phyloP scores from a whole-genome alignment of 2,329 filamentous ascomycete species.

The Trichoderma brevicompactum region DNA sequence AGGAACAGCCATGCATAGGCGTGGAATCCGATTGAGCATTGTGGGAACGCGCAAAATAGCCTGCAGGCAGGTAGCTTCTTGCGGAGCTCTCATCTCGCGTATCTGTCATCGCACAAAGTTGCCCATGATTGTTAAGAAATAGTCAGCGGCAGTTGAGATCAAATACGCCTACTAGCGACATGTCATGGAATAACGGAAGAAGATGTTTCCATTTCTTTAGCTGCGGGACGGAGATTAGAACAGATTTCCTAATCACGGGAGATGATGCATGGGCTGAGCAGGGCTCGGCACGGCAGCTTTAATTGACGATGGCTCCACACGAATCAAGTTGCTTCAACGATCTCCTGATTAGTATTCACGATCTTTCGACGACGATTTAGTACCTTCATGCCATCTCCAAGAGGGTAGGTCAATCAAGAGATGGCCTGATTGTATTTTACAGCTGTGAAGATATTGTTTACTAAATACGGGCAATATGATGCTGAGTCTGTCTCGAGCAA shows the following conservation, averaged over 20 bases:
- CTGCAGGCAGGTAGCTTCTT: background rate
- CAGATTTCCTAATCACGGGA: conserved; percentile 1
- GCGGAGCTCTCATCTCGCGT: background rate
- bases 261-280: background rate
- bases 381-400: too few species aligned
- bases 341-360: conserved; percentile 1
- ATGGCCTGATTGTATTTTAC: background rate
- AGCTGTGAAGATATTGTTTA: too few species aligned
- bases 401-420: background rate
- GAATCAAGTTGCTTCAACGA: conserved; percentile 1
- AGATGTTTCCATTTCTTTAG: background rate
- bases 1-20: background rate
- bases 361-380: too few species aligned
- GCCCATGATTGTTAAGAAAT: background rate
- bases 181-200: background rate
- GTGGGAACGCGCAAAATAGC: background rate
- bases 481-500: too few species aligned
- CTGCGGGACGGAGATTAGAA: background rate
- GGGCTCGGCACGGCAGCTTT: background rate
- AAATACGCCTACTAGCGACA: background rate
- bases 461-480: too few species aligned
- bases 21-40: background rate
- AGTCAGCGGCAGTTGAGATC: too few species aligned
- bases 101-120: conserved; percentile 4
- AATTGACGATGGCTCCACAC: background rate